Percentiles rank a stretch among this genome's conserved stretches.
Conservation (phyloP, 1,284 basidiomycete species). For the Trametes sp. region DNA sequence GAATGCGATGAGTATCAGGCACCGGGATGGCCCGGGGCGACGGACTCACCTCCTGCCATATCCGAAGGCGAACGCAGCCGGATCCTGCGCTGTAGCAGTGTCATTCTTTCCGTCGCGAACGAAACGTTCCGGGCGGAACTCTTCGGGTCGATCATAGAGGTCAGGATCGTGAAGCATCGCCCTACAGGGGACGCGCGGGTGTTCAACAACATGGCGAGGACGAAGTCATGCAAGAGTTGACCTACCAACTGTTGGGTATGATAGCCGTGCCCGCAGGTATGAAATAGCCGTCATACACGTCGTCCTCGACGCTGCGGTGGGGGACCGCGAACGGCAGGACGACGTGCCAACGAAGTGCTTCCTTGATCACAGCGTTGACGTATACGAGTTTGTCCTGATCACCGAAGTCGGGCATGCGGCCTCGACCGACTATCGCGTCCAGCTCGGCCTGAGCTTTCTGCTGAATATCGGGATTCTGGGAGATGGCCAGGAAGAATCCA, state of each 20-base stretch:
- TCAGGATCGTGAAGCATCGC: conserved; percentile 17
- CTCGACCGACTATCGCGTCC: background rate
- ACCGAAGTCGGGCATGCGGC: conserved; percentile 34
- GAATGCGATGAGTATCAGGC: too few species aligned
- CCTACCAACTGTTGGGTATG: conserved; percentile 32
- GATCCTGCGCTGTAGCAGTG: conserved; percentile 6
- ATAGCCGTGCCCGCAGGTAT: conserved; percentile 33
- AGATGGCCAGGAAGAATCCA: conserved; percentile 37
- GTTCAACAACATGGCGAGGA: background rate
- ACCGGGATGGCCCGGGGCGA: too few species aligned
- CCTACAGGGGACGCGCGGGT: background rate
- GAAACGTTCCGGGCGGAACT: conserved; percentile 30
- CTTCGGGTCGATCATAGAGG: conserved; percentile 22
- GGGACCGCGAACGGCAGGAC: conserved; percentile 12
- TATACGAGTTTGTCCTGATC: conserved; percentile 43
- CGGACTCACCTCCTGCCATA: conserved; percentile 23
- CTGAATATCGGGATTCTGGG: conserved; percentile 37
- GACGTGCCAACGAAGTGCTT: conserved; percentile 33
- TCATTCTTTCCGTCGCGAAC: conserved; percentile 20
- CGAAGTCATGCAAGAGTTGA: background rate
- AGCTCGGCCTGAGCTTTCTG: conserved; percentile 13
- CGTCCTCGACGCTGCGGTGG: conserved; percentile 14
- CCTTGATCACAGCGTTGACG: conserved; percentile 42
- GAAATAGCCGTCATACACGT: conserved; percentile 26
- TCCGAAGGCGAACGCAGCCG: conserved; percentile 32